Base-by-base conservation (phyloP, 345 rosid species). In the Tarenaya hassleriana region DNA sequence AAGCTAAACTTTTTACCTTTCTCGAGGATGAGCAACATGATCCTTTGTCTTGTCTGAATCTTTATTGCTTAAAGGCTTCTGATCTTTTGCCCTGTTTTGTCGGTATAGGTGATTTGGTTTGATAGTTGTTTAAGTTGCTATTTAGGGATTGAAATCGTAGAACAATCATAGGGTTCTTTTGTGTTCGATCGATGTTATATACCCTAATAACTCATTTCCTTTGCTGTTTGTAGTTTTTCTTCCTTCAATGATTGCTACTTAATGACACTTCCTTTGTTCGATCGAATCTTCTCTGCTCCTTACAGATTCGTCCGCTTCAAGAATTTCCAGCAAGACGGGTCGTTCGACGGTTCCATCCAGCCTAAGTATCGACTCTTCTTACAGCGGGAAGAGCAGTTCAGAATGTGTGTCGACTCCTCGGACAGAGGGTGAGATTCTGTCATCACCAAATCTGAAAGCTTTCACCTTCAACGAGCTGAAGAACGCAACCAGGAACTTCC, bases 401-500 rank as follows among this genome's bases (percentile, higher is more conserved):
- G 81, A 78, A 19, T 64, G 75, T 69, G 64, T 82, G 8, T 82
- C 84, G 5, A 77, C 78, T 17, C 74, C 82, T 41, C 77, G 90
- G 46, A 79, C 86, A 21, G 96, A 92, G 71, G 95, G 92, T 52
- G 96, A 85, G 70, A 92, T 92, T 61, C 67, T 92, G 69, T 78
- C 80, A 37, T 92, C 95, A 4, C 81, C 98, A 33, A 81, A 81
- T 66, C 65, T 92, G 46, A 88, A 92, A 64, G 80, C 82, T 50
- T 92, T 92, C 63, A 17, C 75, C 7, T 83, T 84, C 46, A 79
- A 64, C 45, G 98, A 92, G 43, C 76, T 92, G 34, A 83, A 73
- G 73, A 88, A 69, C 67, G 96, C 96, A 45, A 88, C 98, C 3
- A 81, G 88, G 70, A 92, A 85, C 79, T 92, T 92, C 37, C 96